Conservation (phyloP, 2,329 filamentous ascomycete species). For the Arthrobotrys entomopaga region DNA sequence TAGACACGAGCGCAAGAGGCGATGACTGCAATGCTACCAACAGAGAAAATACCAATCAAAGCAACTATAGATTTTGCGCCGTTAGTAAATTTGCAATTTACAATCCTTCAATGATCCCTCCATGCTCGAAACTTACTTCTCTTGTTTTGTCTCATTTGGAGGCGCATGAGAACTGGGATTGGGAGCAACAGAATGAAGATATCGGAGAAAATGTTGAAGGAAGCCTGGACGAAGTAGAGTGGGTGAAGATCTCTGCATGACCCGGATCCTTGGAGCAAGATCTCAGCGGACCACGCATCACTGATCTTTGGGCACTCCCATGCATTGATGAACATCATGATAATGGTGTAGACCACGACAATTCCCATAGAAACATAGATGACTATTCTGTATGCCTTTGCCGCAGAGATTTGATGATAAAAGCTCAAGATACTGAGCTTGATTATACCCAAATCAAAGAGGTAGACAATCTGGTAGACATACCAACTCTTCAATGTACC, state of each 20-base stretch:
- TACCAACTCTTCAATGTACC: conserved; percentile 61
- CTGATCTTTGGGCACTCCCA: conserved; percentile 59
- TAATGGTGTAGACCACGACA: conserved; percentile 59
- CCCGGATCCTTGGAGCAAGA: conserved; percentile 56
- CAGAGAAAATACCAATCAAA: conserved; percentile 57
- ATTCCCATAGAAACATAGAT: conserved; percentile 61
- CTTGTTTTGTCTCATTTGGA: conserved; percentile 62
- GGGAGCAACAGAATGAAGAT: conserved; percentile 65
- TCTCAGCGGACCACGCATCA: conserved; percentile 58
- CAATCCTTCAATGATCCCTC: background rate
- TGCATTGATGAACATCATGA: conserved; percentile 60
- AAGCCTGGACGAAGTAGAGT: conserved; percentile 63
- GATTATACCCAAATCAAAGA: conserved; percentile 61
- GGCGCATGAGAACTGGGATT: conserved; percentile 65
- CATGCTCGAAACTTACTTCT: conserved; percentile 57
- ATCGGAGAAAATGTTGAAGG: conserved; percentile 66
- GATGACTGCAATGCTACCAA: conserved; percentile 58
- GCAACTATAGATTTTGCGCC: conserved; percentile 40
- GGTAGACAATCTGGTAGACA: conserved; percentile 62
- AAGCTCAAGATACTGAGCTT: conserved; percentile 64
- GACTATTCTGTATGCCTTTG: conserved; percentile 57
- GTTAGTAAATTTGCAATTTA: background rate
- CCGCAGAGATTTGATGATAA: conserved; percentile 63
- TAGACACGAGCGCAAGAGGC: conserved; percentile 59
- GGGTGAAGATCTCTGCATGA: conserved; percentile 62